Conservation (phyloP, 305 asterid species). For the Withania somnifera region DNA sequence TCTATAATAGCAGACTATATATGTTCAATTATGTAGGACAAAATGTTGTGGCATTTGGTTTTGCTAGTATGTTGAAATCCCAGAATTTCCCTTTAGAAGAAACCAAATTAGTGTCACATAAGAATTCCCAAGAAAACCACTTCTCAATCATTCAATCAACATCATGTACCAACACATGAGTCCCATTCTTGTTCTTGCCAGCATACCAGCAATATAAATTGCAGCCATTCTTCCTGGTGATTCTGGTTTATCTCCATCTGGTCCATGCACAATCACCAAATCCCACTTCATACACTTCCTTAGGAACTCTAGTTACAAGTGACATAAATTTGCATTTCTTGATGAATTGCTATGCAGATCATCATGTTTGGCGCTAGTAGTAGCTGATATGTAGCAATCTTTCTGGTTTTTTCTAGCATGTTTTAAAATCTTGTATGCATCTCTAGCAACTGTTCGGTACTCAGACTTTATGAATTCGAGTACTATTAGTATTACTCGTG, state of each 20-base stretch:
- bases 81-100: constrained; percentile 78
- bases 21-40: constrained; percentile 21
- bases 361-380: not conserved
- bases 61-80: constrained; percentile 36
- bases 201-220: constrained; percentile 51
- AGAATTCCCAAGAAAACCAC: constrained; percentile 84
- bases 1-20: not conserved
- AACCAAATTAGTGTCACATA: constrained; percentile 65
- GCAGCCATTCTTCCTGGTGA: constrained; percentile 81
- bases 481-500: constrained; percentile 14
- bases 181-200: constrained; percentile 40
- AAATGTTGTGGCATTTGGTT: constrained; percentile 35
- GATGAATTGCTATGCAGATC: not conserved
- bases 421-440: constrained; percentile 56
- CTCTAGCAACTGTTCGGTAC: constrained; percentile 51
- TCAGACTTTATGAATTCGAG: constrained; percentile 30
- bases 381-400: constrained; percentile 18
- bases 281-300: constrained; percentile 59
- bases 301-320: constrained; percentile 37
- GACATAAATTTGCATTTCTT: constrained; percentile 40
- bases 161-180: constrained; percentile 63
- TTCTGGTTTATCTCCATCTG: constrained; percentile 43
- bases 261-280: constrained; percentile 69
- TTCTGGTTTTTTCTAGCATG: constrained; percentile 40
- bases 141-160: constrained; percentile 62